Evolutionary conservation across 2,329 filamentous ascomycete species (phyloP), one percentile per base, ranked within the genome.

Genomic region (Cladophialophora psammophila): DNA sequence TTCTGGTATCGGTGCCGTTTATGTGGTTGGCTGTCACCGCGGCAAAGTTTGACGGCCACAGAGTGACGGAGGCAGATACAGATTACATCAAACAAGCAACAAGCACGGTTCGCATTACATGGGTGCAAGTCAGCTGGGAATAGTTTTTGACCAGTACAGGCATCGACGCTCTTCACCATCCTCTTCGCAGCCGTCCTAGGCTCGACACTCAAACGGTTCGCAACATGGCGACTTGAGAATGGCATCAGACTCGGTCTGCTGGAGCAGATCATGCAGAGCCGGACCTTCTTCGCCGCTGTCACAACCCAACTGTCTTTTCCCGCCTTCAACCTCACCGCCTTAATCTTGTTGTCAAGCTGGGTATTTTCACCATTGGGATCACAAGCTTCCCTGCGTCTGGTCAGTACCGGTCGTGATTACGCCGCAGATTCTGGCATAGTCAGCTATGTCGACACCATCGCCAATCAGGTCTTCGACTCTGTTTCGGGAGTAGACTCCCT

Each of bases 201-300:
- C 36, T 53, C 64, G 32, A 64, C 66, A 4, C 52, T 72, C 55
- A 71, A 60, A 45, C 65, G 63, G 6, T 67, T 65, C 58, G 69
- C 72, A 12, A 65, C 64, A 20, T 72, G 65, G 67, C 62, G 59
- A 9, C 60, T 68, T 13, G 66, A 72, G 56, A 64, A 61, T 26
- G 71, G 72, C 10, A 58, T 63, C 12, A 60, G 52, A 38, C 60
- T 73, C 2, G 71, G 72, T 18, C 65, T 72, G 26, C 38, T 71
- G 13, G 71, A 72, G 40, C 71, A 72, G 35, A 57, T 72, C 15
- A 72, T 69, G 53, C 70, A 71, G 13, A 70, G 68, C 36, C 65
- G 67, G 52, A 72, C 68, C 5, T 42, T 72, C 12, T 70, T 72
- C n/a, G 54, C 57, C 5, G 67, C 71, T 8, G 48, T 72, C 7